Percentiles rank a stretch among this genome's conserved stretches.
Conservation (phyloP, 805 yeast genomes). For the Saccharomycopsis capsularis region DNA sequence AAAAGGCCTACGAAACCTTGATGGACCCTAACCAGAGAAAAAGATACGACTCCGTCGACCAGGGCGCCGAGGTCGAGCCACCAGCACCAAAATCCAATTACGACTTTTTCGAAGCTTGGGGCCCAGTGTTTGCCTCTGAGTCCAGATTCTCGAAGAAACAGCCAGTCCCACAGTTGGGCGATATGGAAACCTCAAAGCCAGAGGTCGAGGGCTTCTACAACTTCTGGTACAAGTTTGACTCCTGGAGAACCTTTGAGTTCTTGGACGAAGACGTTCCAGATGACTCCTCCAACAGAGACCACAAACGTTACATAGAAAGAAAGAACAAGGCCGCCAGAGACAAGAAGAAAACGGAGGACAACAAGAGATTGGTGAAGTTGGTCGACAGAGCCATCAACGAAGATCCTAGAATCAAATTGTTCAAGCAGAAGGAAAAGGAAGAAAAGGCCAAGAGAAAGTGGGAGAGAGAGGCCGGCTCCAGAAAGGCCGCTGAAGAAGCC, state of each 20-base stretch:
- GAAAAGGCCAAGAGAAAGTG: constrained; percentile 93
- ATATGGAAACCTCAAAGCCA: constrained; percentile 55
- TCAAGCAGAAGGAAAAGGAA: constrained; percentile 90
- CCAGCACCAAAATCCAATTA: constrained; percentile 59
- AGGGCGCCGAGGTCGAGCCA: constrained; percentile 74
- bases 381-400: constrained; percentile 83
- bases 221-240: constrained; percentile 90
- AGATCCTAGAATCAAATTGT: constrained; percentile 91
- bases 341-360: constrained; percentile 97
- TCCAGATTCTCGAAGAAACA: constrained; percentile 86
- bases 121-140: constrained; percentile 84
- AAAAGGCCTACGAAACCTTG: constrained; percentile 89
- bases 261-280: constrained; percentile 99
- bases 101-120: constrained; percentile 90
- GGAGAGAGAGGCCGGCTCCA: constrained; percentile 97
- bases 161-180: constrained; percentile 83
- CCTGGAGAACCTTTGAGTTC: constrained; percentile 98
- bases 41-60: constrained; percentile 94
- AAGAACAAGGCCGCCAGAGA: constrained; percentile 94
- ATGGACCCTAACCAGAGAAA: constrained; percentile 80
- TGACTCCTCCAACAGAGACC: constrained; percentile 98
- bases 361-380: constrained; percentile 75
- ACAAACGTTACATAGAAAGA: constrained; percentile 97
- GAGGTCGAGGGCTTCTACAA: constrained; percentile 84
- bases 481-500: constrained; percentile 93